A percentile compares a stretch with the other conserved stretches of the same genome.
Conservation (phyloP, 257 asterid species). For the Haberlea rhodopensis region DNA sequence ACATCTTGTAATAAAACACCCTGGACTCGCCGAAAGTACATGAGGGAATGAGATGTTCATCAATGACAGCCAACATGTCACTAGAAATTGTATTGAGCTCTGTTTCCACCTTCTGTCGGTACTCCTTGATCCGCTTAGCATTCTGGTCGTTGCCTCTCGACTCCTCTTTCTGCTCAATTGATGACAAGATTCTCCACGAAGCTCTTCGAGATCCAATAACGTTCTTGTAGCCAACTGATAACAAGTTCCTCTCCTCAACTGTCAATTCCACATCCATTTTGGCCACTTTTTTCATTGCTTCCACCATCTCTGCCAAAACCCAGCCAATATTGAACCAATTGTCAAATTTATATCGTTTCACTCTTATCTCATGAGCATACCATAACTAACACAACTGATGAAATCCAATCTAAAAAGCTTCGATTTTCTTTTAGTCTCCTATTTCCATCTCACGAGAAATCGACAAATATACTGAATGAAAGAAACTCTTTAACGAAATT, state of each 20-base stretch:
- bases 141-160: slow-evolving; percentile 79
- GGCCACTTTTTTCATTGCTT: slow-evolving; percentile 74
- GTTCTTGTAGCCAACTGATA: slow-evolving; percentile 89
- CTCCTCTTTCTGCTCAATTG: slow-evolving; percentile 89
- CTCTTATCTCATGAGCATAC: not conserved
- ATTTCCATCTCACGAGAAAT: not conserved
- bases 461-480: not conserved
- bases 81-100: slow-evolving; percentile 70
- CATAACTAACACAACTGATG: not conserved
- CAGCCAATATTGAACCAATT: slow-evolving; percentile 6
- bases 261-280: slow-evolving; percentile 73
- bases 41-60: slow-evolving; percentile 85
- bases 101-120: slow-evolving; percentile 71
- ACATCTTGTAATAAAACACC: slow-evolving; percentile 87
- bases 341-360: slow-evolving; percentile 1
- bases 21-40: slow-evolving; percentile 72
- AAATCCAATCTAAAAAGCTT: not conserved
- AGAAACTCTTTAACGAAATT: not conserved
- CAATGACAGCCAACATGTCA: slow-evolving; percentile 72
- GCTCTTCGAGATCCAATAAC: slow-evolving; percentile 87
- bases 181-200: slow-evolving; percentile 88
- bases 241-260: slow-evolving; percentile 80
- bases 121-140: slow-evolving; percentile 77
- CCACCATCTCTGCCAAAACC: slow-evolving; percentile 73
- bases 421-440: not conserved